Evolutionary conservation across 257 asterid species (phyloP), one percentile per base, ranked within the genome.

Genomic region (Jacaranda copaia): DNA sequence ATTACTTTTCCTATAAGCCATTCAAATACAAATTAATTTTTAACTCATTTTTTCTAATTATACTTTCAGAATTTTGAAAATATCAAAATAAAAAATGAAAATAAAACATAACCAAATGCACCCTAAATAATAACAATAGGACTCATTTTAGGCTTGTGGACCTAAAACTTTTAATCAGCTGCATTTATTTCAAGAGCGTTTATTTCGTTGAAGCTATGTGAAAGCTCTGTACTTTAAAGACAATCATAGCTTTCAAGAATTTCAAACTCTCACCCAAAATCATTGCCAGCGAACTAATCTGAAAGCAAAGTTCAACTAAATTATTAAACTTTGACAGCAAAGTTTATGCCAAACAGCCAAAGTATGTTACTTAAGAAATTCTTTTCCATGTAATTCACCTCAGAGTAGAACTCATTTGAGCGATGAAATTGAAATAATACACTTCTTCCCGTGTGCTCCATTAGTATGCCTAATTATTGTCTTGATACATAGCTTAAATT

Each of bases 361-460:
- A 70, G 48, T 70, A 14, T 20, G 3, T 8, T 52, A 38, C 51
- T 52, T 7, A 3, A 10, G 51, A 7, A 45, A 45, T 45, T 45
- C 8, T 42, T 42, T 42, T 42, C 8, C 8, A 42, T 42, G 8
- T 8, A 42, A 4, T 42, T 4, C 46, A 42, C 46, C 3, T 42
- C 8, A 45, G 13, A 3, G 2, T 45, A 45, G 51, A 45, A 45
- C 12, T 45, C 12, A 5, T 2, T 49, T 38, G 64, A 10, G 38
- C 16, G 36, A 53, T 70, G 51, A 53, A 70, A 53, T 70, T 15
- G 14, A n/a, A n/a, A n/a, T 67, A 56, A 67, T 67, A 12, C 19
- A 8, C 45, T 53, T 25, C 32, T 7, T 20, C 14, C 14, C n/a
- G 11, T 48, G n/a, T 48, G 53, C 53, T 48, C 0, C 11, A 48